These are phyloP conservation scores for Apiospora rasikravindrae DNA, from an alignment of 2,329 filamentous ascomycete genomes.

Conservation along the genomic window DNA sequence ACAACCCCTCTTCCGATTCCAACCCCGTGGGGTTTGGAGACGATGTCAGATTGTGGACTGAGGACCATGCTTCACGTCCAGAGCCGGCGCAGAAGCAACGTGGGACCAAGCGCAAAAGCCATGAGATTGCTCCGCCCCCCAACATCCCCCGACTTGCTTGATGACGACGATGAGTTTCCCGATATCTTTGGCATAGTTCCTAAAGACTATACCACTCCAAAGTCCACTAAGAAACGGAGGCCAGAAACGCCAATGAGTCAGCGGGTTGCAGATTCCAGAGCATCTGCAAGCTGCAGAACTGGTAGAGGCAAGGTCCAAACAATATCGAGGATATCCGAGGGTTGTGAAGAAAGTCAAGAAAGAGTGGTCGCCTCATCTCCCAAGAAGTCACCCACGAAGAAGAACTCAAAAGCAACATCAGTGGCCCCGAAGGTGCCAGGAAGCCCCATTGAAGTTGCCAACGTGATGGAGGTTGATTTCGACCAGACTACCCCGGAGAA, in stretches of 20 bases:
- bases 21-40: constrained; percentile 36
- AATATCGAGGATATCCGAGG: constrained; percentile 5
- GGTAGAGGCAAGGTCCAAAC: not conserved
- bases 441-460: constrained; percentile 26
- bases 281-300: constrained; percentile 3
- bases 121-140: constrained; percentile 46
- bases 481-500: constrained; percentile 29
- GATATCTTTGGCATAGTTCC: constrained; percentile 55
- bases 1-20: constrained; percentile 33
- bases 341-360: not conserved
- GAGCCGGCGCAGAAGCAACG: constrained; percentile 43
- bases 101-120: constrained; percentile 59
- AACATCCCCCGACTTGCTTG: constrained; percentile 25
- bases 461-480: constrained; percentile 26
- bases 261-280: not conserved
- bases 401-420: not conserved
- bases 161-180: constrained; percentile 55
- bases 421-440: constrained; percentile 18
- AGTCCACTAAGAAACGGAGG: constrained; percentile 37
- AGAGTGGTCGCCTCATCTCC: not conserved
- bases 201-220: constrained; percentile 43
- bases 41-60: constrained; percentile 47
- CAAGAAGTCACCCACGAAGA: not conserved
- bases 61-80: constrained; percentile 46
- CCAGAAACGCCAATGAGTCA: constrained; percentile 27